Evolutionary conservation across 2,329 filamentous ascomycete genomes (phyloP).

Genomic region (Calonectria hongkongensis): DNA sequence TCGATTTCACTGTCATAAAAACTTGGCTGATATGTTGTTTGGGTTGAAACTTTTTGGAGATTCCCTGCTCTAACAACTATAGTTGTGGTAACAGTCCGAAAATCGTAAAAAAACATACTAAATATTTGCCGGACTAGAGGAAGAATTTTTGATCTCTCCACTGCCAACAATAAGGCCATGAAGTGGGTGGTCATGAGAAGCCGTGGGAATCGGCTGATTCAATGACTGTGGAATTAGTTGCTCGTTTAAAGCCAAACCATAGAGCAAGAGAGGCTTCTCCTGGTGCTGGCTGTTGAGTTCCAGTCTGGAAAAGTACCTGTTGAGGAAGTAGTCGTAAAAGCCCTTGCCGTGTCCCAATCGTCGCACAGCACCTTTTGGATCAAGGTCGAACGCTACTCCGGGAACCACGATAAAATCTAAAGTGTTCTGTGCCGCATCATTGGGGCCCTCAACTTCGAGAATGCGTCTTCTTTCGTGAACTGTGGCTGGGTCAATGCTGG

Average conservation of each 20-base stretch:
- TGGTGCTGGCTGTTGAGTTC: conserved; percentile 59
- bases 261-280: conserved; percentile 69
- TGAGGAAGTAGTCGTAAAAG: conserved; percentile 96
- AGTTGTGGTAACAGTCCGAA: neutral
- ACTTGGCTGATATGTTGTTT: neutral
- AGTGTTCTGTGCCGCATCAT: conserved; percentile 65
- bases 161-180: conserved; percentile 85
- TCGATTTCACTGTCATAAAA: neutral
- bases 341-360: conserved; percentile 95
- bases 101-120: neutral
- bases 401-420: conserved; percentile 94
- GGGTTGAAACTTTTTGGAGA: neutral
- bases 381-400: conserved; percentile 90
- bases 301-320: conserved; percentile 77
- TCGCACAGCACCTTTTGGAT: conserved; percentile 74
- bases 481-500: conserved; percentile 82
- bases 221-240: conserved; percentile 81
- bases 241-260: conserved; percentile 89
- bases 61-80: neutral
- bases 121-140: conserved; percentile 49
- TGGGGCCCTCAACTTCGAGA: conserved; percentile 76
- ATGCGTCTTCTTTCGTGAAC: conserved; percentile 82
- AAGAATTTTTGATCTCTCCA: conserved; percentile 72
- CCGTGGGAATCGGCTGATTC: conserved; percentile 81
- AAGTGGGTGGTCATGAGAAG: conserved; percentile 85